Conservation (phyloP, 2,329 filamentous ascomycete species). For the Lecanosticta acicola region DNA sequence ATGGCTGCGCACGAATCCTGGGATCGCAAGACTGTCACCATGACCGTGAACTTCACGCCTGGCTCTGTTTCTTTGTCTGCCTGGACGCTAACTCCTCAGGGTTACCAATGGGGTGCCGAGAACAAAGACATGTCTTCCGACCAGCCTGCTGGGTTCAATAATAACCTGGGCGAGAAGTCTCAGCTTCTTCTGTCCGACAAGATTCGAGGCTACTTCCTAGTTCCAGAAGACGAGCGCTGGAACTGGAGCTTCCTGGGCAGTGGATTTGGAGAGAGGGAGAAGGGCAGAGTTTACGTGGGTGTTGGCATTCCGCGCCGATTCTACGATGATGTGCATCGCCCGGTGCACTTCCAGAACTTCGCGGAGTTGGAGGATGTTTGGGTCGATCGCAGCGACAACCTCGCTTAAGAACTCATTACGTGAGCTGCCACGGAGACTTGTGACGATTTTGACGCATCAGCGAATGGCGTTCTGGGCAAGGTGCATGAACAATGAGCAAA, state of each 20-base stretch:
- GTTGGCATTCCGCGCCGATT: conserved; percentile 83
- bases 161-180: conserved; percentile 80
- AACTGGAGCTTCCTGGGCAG: conserved; percentile 98
- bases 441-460: conserved; percentile 8
- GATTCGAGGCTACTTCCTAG: conserved; percentile 92
- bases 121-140: conserved; percentile 92
- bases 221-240: conserved; percentile 85
- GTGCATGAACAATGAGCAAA: not conserved
- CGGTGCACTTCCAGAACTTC: conserved; percentile 95
- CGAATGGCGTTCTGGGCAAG: conserved; percentile 7
- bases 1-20: conserved; percentile 75
- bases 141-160: conserved; percentile 84
- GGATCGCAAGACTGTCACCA: conserved; percentile 88
- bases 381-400: conserved; percentile 88
- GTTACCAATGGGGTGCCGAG: conserved; percentile 94
- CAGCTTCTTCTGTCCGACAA: conserved; percentile 89
- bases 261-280: conserved; percentile 79
- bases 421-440: not conserved
- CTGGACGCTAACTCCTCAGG: conserved; percentile 84
- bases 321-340: conserved; percentile 87
- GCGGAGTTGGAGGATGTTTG: conserved; percentile 95
- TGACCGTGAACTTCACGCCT: conserved; percentile 93
- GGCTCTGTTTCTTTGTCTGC: conserved; percentile 92
- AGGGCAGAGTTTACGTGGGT: conserved; percentile 77
- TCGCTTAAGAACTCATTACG: conserved; percentile 54